Percentiles rank a stretch among this genome's conserved stretches.
These are phyloP conservation scores for Phytophthora palmivora DNA, from an alignment of 352 stramenopile species.

Conservation along the genomic window DNA sequence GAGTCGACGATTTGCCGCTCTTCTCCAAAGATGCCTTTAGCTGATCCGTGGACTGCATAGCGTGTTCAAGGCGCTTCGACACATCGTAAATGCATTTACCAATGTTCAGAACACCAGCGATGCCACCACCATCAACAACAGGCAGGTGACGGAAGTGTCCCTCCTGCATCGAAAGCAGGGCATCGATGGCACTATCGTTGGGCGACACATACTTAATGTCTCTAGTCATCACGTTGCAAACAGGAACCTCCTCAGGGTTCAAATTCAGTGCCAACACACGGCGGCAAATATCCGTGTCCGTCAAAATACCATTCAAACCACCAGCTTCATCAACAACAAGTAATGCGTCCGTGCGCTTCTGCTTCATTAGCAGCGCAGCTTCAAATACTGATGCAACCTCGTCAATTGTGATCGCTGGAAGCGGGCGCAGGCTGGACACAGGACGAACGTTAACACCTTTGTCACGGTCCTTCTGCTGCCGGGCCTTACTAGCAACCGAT, in stretches of 20 bases:
- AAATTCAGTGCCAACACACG: slow-evolving; percentile 92
- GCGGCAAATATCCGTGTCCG: slow-evolving; percentile 96
- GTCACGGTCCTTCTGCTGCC: slow-evolving; percentile 78
- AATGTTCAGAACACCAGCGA: slow-evolving; percentile 98
- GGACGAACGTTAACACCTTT: slow-evolving; percentile 81
- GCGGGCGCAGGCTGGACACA: slow-evolving; percentile 84
- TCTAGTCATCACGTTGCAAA: slow-evolving; percentile 94
- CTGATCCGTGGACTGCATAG: slow-evolving; percentile 83
- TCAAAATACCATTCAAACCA: slow-evolving; percentile 94
- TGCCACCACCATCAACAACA: slow-evolving; percentile 88
- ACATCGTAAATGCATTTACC: slow-evolving; percentile 99
- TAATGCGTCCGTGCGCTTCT: slow-evolving; percentile 93
- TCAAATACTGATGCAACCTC: slow-evolving; percentile 88
- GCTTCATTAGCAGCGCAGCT: slow-evolving; percentile 90
- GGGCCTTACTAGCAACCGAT: slow-evolving; percentile 68
- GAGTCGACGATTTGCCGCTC: slow-evolving; percentile 69
- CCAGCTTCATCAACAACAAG: slow-evolving; percentile 90
- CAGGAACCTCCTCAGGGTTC: slow-evolving; percentile 63
- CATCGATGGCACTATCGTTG: slow-evolving; percentile 95
- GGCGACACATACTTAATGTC: slow-evolving; percentile 96
- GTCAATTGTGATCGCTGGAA: slow-evolving; percentile 75
- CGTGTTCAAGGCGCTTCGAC: slow-evolving; percentile 96
- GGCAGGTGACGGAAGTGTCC: slow-evolving; percentile 97
- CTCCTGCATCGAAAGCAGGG: slow-evolving; percentile 98
- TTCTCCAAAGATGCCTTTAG: slow-evolving; percentile 85